Evolutionary conservation across 371 early-diverging fungal species (phyloP).

Genomic region (Rhizopus delemar): DNA sequence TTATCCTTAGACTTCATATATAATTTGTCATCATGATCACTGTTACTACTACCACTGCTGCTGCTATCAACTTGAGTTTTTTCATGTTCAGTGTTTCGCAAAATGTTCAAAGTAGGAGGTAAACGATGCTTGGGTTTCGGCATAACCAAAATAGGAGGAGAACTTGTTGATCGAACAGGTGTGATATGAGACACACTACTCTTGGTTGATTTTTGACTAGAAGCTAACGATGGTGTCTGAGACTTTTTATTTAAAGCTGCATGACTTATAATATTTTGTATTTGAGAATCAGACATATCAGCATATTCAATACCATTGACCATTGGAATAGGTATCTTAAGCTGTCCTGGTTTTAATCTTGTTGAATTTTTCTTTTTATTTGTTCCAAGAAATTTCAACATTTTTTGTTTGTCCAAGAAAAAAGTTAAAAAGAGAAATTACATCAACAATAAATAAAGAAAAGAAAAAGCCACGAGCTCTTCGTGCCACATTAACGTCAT

Average conservation of each 20-base stretch:
- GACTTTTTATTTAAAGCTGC: constrained; percentile 3
- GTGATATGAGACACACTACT: background rate
- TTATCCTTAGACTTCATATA: background rate
- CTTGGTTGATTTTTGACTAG: constrained; percentile 9
- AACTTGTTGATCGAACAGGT: constrained; percentile 16
- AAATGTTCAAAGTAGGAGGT: constrained; percentile 17
- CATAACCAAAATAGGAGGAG: constrained; percentile 20
- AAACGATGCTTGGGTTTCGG: constrained; percentile 23
- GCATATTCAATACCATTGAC: constrained; percentile 13
- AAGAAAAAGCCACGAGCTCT: background rate
- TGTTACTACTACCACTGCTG: background rate
- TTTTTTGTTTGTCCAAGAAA: background rate
- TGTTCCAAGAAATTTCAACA: constrained; percentile 8
- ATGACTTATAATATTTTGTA: constrained; percentile 11
- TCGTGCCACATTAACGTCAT: constrained; percentile 15
- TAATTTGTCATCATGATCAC: constrained; percentile 7
- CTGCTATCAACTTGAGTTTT: constrained; percentile 21
- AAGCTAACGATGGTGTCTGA: background rate
- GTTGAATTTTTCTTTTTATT: constrained; percentile 7
- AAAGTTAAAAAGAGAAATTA: background rate
- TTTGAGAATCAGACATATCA: constrained; percentile 18
- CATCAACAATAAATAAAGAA: background rate
- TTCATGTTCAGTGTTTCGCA: constrained; percentile 15
- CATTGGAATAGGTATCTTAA: constrained; percentile 24
- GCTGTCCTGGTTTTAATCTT: constrained; percentile 3